phyloP scores from a whole-genome alignment of 768 basidiomycete genomes.

The Sporobolomyces roseus region DNA sequence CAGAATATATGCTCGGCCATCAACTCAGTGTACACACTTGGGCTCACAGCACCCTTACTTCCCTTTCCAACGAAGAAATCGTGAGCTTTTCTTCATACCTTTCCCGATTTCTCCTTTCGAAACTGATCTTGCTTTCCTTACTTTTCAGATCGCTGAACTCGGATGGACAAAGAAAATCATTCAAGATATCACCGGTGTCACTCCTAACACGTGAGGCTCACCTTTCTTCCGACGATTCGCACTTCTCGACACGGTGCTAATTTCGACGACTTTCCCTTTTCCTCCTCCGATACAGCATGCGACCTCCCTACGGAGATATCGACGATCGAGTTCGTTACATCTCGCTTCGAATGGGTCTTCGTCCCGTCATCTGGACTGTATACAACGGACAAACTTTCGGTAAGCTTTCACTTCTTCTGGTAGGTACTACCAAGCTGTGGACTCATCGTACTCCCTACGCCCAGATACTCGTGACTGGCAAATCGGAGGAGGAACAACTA shows the following conservation, averaged over 20 bases:
- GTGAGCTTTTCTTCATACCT: conserved; percentile 55
- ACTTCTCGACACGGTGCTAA: no score
- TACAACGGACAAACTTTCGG: conserved; percentile 49
- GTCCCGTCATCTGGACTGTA: conserved; percentile 76
- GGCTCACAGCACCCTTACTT: conserved; percentile 72
- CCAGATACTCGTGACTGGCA: conserved; percentile 62
- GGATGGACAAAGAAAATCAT: conserved; percentile 84
- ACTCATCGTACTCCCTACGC: conserved; percentile 50
- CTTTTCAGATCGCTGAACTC: conserved; percentile 62
- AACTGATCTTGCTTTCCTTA: conserved; percentile 41
- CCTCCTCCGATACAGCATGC: no score
- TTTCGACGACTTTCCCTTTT: no score
- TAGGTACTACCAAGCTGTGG: conserved; percentile 55
- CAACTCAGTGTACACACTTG: conserved; percentile 75
- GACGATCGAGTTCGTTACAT: conserved; percentile 80
- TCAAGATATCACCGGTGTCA: conserved; percentile 66
- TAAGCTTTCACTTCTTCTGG: neutral
- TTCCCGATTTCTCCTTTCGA: neutral
- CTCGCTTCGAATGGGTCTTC: conserved; percentile 72
- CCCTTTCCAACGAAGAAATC: conserved; percentile 63
- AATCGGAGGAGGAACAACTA: conserved; percentile 63
- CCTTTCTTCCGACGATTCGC: neutral
- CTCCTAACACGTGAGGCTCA: conserved; percentile 55
- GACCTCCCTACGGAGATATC: conserved; percentile 76
- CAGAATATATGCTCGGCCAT: conserved; percentile 71